Evolutionary conservation across 2,329 filamentous ascomycete genomes (phyloP).

Genomic region (Sarocladium brachiariae): DNA sequence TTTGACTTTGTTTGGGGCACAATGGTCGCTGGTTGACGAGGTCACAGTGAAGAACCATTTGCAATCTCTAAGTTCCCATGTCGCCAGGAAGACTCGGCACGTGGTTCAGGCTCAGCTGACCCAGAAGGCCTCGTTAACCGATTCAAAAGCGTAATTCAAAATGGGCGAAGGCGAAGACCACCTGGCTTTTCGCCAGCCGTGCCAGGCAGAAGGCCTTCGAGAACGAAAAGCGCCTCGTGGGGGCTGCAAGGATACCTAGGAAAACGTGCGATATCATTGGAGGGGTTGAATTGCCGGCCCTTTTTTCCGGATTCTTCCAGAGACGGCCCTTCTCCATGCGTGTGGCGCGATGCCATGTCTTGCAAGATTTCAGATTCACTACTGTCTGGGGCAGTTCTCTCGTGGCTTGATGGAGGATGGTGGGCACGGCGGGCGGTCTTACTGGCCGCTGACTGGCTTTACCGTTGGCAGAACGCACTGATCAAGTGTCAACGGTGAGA

Average conservation of each 20-base stretch:
- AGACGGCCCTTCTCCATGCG: constrained; percentile 4
- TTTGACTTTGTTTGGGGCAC: too few species aligned
- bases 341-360: neutral
- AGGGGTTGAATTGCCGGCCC: neutral
- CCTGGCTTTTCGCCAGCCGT: neutral
- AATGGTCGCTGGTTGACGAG: too few species aligned
- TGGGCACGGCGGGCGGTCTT: neutral
- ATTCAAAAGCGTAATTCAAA: too few species aligned
- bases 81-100: neutral
- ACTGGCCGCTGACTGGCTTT: neutral
- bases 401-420: neutral
- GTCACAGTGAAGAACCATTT: neutral
- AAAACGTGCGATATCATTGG: neutral
- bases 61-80: neutral
- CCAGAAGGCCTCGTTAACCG: too few species aligned
- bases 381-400: neutral
- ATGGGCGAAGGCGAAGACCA: too few species aligned
- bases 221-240: neutral
- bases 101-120: neutral
- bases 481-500: too few species aligned
- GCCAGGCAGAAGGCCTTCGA: neutral
- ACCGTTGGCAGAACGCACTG: neutral
- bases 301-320: constrained; percentile 9
- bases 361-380: constrained; percentile 3
- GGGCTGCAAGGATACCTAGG: neutral